Conservation (phyloP, 139 green algal species). For the Micractinium conductrix region DNA sequence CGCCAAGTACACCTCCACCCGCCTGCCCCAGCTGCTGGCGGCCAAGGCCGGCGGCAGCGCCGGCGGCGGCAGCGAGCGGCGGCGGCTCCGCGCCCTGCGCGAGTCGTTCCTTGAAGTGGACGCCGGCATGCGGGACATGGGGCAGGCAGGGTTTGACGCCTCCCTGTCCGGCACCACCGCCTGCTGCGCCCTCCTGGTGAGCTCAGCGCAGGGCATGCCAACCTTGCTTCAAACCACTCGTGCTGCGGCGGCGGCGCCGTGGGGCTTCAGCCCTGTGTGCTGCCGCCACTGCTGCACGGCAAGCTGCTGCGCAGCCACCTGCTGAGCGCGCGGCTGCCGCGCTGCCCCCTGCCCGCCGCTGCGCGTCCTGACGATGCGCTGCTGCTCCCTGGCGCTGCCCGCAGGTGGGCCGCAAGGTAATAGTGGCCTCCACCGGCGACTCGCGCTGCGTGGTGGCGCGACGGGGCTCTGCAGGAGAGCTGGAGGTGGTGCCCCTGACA, state of each 20-base stretch:
- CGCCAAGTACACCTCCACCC: constrained; percentile 31
- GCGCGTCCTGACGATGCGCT: too few relatives aligned
- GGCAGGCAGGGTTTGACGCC: constrained; percentile 36
- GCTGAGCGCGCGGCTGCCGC: too few relatives aligned
- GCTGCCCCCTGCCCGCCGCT: too few relatives aligned
- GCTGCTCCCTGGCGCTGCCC: too few relatives aligned
- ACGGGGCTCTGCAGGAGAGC: background rate
- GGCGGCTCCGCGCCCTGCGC: constrained; percentile 18
- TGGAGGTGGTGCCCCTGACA: constrained; percentile 51
- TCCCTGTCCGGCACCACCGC: constrained; percentile 45
- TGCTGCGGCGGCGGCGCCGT: too few relatives aligned
- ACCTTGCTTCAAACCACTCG: too few relatives aligned
- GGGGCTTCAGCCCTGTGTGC: too few relatives aligned
- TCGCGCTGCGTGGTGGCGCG: constrained; percentile 44
- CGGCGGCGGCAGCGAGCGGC: constrained; percentile 4
- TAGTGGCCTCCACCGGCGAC: constrained; percentile 45
- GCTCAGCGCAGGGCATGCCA: too few relatives aligned
- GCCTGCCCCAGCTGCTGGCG: constrained; percentile 32
- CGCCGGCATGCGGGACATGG: constrained; percentile 18
- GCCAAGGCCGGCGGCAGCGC: background rate
- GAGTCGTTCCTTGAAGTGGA: constrained; percentile 31
- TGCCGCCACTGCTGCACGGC: too few relatives aligned
- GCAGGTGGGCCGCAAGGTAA: constrained; percentile 6
- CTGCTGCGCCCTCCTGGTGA: constrained; percentile 50
- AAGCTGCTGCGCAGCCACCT: too few relatives aligned